These are phyloP conservation scores for Melanogaster broomeanus DNA, from an alignment of 768 basidiomycete genomes.

Conservation along the genomic window DNA sequence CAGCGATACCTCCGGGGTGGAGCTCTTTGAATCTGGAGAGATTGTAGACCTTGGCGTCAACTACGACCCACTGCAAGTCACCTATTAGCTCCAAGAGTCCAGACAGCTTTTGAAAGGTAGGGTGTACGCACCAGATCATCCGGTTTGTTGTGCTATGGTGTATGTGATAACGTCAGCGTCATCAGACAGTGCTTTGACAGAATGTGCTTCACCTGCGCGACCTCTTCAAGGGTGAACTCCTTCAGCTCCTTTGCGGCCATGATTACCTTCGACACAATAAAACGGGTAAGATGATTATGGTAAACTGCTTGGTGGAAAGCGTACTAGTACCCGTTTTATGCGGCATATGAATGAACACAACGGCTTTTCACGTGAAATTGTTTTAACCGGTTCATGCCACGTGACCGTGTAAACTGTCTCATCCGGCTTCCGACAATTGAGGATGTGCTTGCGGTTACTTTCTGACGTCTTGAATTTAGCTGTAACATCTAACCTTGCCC, in stretches of 20 bases:
- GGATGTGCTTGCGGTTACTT: too few relatives aligned
- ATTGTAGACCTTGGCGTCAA: conserved; percentile 85
- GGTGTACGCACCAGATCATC: conserved; percentile 65
- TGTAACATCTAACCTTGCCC: too few relatives aligned
- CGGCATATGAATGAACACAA: background rate
- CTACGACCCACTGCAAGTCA: conserved; percentile 67
- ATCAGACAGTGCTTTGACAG: background rate
- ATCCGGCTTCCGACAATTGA: too few relatives aligned
- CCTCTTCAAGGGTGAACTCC: conserved; percentile 58
- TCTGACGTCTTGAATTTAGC: too few relatives aligned
- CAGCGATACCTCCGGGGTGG: conserved; percentile 82
- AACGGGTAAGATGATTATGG: background rate
- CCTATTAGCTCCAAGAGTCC: conserved; percentile 1
- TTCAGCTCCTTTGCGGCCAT: conserved; percentile 40
- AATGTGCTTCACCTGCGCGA: conserved; percentile 46
- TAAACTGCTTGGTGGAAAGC: background rate
- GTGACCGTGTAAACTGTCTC: too few relatives aligned
- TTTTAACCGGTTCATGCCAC: too few relatives aligned
- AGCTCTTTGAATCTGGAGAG: conserved; percentile 76
- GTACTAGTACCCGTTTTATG: too few relatives aligned
- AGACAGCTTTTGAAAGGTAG: background rate
- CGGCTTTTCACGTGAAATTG: conserved; percentile 5
- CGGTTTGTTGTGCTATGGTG: conserved; percentile 64
- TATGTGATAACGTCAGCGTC: background rate
- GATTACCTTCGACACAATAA: background rate